These are phyloP conservation scores for Pistacia integerrima DNA, from an alignment of 345 rosid genomes.

Conservation along the genomic window DNA sequence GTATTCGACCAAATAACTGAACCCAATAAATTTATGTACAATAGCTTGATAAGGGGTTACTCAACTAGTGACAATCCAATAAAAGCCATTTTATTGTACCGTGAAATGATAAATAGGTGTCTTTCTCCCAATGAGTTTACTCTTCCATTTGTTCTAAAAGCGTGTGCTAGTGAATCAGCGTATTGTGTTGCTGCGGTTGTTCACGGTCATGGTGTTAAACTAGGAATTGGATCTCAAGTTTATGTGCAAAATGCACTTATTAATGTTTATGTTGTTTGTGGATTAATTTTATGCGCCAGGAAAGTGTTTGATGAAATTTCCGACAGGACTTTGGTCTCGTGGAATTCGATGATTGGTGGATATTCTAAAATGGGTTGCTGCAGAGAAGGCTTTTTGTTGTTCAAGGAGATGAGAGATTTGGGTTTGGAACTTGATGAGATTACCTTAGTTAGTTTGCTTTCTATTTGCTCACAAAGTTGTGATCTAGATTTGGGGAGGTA, in stretches of 20 bases:
- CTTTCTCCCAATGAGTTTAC: slow-evolving; percentile 41
- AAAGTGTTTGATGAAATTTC: slow-evolving; percentile 38
- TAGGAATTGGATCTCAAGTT: slow-evolving; percentile 30
- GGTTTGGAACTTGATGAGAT: slow-evolving; percentile 31
- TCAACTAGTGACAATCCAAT: slow-evolving; percentile 21
- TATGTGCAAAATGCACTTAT: slow-evolving; percentile 29
- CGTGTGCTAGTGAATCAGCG: slow-evolving; percentile 20
- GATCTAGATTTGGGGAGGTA: slow-evolving; percentile 30
- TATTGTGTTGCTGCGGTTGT: slow-evolving; percentile 31
- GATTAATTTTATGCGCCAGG: slow-evolving; percentile 21
- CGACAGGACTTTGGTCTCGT: slow-evolving; percentile 38
- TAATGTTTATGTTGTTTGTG: slow-evolving; percentile 9
- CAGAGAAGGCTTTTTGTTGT: slow-evolving; percentile 34
- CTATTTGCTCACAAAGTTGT: slow-evolving; percentile 25
- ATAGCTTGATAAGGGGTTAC: slow-evolving; percentile 34
- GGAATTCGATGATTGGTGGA: slow-evolving; percentile 49
- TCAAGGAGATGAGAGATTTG: slow-evolving; percentile 31
- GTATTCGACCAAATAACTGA: slow-evolving; percentile 27
- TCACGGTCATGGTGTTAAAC: slow-evolving; percentile 29
- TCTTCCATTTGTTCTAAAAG: slow-evolving; percentile 43
- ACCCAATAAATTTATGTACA: slow-evolving; percentile 29
- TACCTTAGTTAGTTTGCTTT: slow-evolving; percentile 32
- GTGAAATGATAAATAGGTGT: slow-evolving; percentile 27
- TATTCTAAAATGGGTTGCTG: slow-evolving; percentile 33
- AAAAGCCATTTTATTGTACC: slow-evolving; percentile 32